Conservation (phyloP, 331 rosid genomes). For the Malus hybrid region DNA sequence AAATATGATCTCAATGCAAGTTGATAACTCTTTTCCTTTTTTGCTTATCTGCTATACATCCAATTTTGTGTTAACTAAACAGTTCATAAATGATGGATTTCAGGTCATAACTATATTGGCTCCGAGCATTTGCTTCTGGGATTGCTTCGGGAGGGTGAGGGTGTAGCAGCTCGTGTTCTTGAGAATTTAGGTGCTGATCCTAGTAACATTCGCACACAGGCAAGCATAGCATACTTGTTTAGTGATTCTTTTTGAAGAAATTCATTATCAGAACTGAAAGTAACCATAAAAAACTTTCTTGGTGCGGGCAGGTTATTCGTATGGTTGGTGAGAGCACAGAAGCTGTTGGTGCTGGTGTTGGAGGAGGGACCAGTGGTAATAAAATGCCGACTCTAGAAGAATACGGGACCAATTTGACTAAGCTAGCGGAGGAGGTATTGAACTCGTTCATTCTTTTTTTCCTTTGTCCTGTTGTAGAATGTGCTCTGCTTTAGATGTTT, state of each 20-base stretch:
- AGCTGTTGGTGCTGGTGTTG: conserved; percentile 79
- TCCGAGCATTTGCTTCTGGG: conserved; percentile 98
- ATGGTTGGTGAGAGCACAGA: conserved; percentile 98
- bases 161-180: conserved; percentile 98
- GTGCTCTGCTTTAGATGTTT: background rate
- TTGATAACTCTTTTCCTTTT: background rate
- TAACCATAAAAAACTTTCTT: background rate
- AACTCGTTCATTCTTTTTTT: background rate
- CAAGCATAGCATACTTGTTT: conserved; percentile 18
- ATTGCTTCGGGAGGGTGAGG: conserved; percentile 96
- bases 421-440: conserved; percentile 88
- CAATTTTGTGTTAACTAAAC: conserved; percentile 1
- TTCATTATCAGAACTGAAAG: background rate
- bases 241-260: background rate
- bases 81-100: conserved; percentile 1
- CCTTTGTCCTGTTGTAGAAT: background rate
- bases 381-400: conserved; percentile 96
- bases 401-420: conserved; percentile 93
- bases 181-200: conserved; percentile 98
- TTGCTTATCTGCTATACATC: background rate
- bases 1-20: background rate
- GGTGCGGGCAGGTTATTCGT: conserved; percentile 69
- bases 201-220: conserved; percentile 91
- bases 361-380: conserved; percentile 71
- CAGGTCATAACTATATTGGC: conserved; percentile 96